Evolutionary conservation across 768 basidiomycete genomes (phyloP), one percentile per base, ranked within the genome.

Genomic region (Pluteus cervinus): DNA sequence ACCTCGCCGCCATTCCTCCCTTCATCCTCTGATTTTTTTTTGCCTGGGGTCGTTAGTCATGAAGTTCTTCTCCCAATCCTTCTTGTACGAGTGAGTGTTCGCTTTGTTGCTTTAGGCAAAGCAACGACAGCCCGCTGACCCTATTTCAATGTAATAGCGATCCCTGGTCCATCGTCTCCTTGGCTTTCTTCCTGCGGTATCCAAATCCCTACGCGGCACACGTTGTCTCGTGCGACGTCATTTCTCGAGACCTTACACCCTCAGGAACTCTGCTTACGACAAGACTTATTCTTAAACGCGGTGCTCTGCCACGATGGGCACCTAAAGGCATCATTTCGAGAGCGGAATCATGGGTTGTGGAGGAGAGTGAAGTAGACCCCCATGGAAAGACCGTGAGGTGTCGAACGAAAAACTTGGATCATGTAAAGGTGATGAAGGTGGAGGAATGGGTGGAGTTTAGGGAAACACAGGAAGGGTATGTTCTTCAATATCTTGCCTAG

Each of bases 121-220:
- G n/a, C n/a, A n/a, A n/a, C n/a, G n/a, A n/a, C n/a, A n/a, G n/a
- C n/a, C 9, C 10, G n/a, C 30, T n/a, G 20, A n/a, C 23, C 15
- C 14, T 24, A 5, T 18, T 33, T 39, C 18, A 18, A 22, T 6
- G 17, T 21, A 24, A 11, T 50, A 92, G 91, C 71, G 89, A 96
- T 76, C 78, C 91, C 58, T 91, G 93, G 79, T 72, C 87, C 40
- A 93, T 87, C 48, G 87, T 94, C 42, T 80, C 93, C 14, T 71
- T 94, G 46, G 93, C 93, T 9, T 96, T 86, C 69, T 93, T 93
- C 57, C 68, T 96, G 42, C 85, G 93, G 45, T 98, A 96, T 61
- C 93, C 93, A 3, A 97, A 96, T 56, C 91, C 93, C 33, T 90
- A 89, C 53, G 88, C 93, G 5, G 70, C 86, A 24, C 93, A 98